These are phyloP conservation scores for Russula earlei DNA, from an alignment of 768 basidiomycete species.

Conservation along the genomic window DNA sequence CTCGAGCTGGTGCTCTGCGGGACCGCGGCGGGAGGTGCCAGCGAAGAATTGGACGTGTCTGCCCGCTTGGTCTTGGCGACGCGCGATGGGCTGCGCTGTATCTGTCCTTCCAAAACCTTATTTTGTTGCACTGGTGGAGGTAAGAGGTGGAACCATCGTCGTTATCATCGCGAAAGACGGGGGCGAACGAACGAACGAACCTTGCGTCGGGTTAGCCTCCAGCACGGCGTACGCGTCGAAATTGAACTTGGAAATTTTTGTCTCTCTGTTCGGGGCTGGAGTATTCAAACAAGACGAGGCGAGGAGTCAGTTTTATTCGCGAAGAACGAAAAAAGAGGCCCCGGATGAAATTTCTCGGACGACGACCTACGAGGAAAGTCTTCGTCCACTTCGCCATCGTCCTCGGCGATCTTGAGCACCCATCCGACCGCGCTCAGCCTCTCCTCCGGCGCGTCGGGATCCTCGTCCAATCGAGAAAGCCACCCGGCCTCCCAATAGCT, in stretches of 20 bases:
- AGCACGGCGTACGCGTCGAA: slow-evolving; percentile 85
- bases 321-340: no score
- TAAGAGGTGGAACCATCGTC: neutral
- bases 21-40: slow-evolving; percentile 23
- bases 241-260: slow-evolving; percentile 80
- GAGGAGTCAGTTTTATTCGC: neutral
- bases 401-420: slow-evolving; percentile 89
- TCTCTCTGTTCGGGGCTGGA: slow-evolving; percentile 83
- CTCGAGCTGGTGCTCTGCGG: slow-evolving; percentile 20
- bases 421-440: slow-evolving; percentile 75
- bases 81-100: slow-evolving; percentile 74
- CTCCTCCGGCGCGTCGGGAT: slow-evolving; percentile 47
- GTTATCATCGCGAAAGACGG: neutral
- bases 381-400: slow-evolving; percentile 97
- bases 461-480: slow-evolving; percentile 68
- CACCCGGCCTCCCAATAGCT: slow-evolving; percentile 88
- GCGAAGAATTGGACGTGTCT: slow-evolving; percentile 32
- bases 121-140: slow-evolving; percentile 76
- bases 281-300: neutral
- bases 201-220: slow-evolving; percentile 61
- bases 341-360: no score
- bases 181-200: slow-evolving; percentile 36
- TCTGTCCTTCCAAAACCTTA: slow-evolving; percentile 64
- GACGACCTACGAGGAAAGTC: slow-evolving; percentile 95
- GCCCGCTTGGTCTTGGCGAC: slow-evolving; percentile 50